Evolutionary conservation across 2,329 filamentous ascomycete species (phyloP), one percentile per base, ranked within the genome.

Genomic region (Aspergillus sp.): DNA sequence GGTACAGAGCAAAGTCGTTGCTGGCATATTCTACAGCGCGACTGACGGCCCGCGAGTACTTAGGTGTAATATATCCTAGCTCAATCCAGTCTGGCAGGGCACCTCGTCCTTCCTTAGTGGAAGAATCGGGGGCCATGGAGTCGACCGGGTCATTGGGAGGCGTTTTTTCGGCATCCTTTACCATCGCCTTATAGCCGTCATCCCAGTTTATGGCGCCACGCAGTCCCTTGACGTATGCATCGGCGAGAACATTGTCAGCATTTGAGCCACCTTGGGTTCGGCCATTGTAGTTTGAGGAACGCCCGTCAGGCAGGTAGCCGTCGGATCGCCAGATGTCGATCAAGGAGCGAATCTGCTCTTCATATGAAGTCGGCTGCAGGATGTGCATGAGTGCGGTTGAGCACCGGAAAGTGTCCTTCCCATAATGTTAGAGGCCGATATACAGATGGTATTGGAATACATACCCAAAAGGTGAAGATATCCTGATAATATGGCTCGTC

Each of bases 401-500:
- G 68, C 85, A 90, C 21, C 88, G 83, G 70, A 89, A 87, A 66
- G 79, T 70, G 62, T 80, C 75, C 60, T 84, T 61, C 24, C 19
- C 15, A 35, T 82, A 9, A 35, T 51, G 33, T 62, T 4, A 61
- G 55, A 19, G 21, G 35, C 4, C 55, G 24, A 23, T 17, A 14
- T 35, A 48, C 19, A 14, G 14, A 23, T 39, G 4, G 8, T 11
- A n/a, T 24, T 6, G n/a, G 31, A 17, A 53, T 12, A 54, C 64
- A 23, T 62, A 72, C 70, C 88, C 88, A 90, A 21, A 88, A 81
- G 0, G 88, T 90, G 66, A 89, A 90, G 15, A 87, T 84, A 58
- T 90, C 88, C 58, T 89, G 85, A 65, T 88, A 90, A 66, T 89
- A 90, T 2, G 88, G 87, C 69, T 90, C 88, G 0, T 68, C 64